Percentiles rank a stretch among this genome's conserved stretches.
These are phyloP conservation scores for Aphanomyces invadans DNA, from an alignment of 352 stramenopile genomes.

Conservation along the genomic window DNA sequence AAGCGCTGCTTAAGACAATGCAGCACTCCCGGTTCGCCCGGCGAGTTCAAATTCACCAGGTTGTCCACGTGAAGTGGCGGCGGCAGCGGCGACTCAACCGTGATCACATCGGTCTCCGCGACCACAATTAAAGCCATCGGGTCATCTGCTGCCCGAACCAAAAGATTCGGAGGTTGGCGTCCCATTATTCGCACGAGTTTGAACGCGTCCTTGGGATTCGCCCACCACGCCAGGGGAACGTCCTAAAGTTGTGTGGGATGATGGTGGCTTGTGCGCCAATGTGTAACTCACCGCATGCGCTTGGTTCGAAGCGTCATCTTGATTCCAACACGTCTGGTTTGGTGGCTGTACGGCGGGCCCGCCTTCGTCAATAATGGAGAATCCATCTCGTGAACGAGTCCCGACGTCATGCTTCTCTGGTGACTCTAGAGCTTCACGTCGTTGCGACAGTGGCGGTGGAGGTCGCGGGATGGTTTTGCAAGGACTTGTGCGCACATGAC, in stretches of 20 bases:
- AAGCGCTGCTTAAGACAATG: slow-evolving; percentile 1
- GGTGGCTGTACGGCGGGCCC: too few species aligned
- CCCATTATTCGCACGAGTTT: neutral
- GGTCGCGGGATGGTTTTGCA: neutral
- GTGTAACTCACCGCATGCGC: neutral
- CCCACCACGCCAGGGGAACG: neutral
- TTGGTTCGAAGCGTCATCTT: neutral
- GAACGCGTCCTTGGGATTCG: neutral
- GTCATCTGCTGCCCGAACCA: neutral
- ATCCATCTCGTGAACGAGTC: too few species aligned
- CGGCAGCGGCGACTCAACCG: neutral
- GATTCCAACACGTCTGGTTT: neutral
- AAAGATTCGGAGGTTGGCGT: neutral
- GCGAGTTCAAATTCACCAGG: neutral
- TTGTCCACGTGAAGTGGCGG: neutral
- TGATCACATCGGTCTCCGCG: neutral
- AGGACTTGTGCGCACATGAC: neutral
- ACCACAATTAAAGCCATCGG: neutral
- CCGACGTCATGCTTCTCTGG: too few species aligned
- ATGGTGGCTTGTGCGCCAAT: too few species aligned
- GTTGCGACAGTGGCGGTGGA: neutral
- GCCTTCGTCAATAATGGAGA: too few species aligned
- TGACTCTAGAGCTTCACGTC: neutral
- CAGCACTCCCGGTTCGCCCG: neutral
- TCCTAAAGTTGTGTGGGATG: neutral